Evolutionary conservation across 1,284 basidiomycete species (phyloP), one percentile per base, ranked within the genome.

Genomic region (Psilocybe mexicana): DNA sequence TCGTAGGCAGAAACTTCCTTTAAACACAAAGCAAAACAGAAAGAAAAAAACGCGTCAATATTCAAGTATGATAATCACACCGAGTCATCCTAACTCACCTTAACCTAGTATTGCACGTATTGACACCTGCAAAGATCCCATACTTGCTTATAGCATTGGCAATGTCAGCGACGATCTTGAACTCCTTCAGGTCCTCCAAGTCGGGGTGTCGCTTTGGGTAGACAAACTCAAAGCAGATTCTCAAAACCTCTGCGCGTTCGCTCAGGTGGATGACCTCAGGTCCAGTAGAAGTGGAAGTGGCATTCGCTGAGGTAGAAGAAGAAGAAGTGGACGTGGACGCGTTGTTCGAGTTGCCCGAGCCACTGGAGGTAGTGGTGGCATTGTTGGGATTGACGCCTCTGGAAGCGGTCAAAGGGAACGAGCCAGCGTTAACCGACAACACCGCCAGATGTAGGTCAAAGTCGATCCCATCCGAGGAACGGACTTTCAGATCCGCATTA

Each of bases 111-210:
- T 55, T 48, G 35, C 60, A 58, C 43, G 47, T 40, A 5, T 46
- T 45, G 44, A 58, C 40, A 1, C 56, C 60, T 0, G 60, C 45
- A 28, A 52, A 61, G 6, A 61, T 46, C 24, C 55, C 48, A 24
- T 61, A 61, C 26, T 61, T 61, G 42, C 46, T 56, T 6, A 54
- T 52, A 8, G 55, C 55, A 14, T 58, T 48, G 10, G 59, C 59
- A 2, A 61, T 43, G 7, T 46, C 43, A 6, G 24, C 8, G 2
- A 61, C 24, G 2, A 48, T 4, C 4, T 36, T 18, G 35, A 61
- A 61, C 18, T 40, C 28, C 26, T 40, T 35, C 6, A 48, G 7
- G 30, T 40, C 43, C 4, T 47, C 23, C 14, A 61, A 38, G 8
- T 52, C 48, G 8, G 60, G 48, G 26, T 61, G 56, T 38, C 46